Percentiles rank a stretch among this genome's conserved stretches.
Conservation (phyloP, 129 eudicot species). For the Lactuca sativa region DNA sequence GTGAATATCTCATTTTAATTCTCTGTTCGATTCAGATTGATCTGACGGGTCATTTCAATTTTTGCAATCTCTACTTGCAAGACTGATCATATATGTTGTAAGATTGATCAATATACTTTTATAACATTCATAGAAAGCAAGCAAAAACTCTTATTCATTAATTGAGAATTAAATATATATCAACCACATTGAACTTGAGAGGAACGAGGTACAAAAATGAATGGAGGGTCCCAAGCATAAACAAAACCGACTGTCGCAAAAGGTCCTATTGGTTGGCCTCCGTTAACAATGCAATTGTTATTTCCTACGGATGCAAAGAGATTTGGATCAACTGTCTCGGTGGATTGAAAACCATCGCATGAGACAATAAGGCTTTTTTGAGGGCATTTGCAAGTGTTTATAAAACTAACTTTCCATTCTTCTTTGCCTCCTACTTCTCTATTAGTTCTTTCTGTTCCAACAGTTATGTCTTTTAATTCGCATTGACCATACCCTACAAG, state of each 20-base stretch:
- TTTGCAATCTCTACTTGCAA: too few relatives aligned
- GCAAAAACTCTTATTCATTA: too few relatives aligned
- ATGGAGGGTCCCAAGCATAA: conserved; percentile 20
- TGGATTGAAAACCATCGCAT: conserved; percentile 9
- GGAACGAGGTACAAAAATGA: conserved; percentile 4
- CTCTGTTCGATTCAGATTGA: too few relatives aligned
- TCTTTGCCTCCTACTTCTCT: background rate
- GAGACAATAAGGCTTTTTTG: conserved; percentile 1
- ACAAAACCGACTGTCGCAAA: conserved; percentile 5
- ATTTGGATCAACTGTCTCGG: conserved; percentile 17
- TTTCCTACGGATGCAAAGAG: background rate
- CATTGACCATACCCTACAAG: background rate
- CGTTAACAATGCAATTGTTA: conserved; percentile 5
- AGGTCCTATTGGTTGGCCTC: background rate
- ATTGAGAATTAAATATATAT: too few relatives aligned
- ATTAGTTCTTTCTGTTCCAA: background rate
- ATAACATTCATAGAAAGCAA: too few relatives aligned
- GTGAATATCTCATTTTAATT: too few relatives aligned
- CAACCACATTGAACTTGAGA: conserved; percentile 2
- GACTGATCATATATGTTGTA: too few relatives aligned
- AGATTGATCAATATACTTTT: too few relatives aligned
- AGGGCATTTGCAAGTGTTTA: conserved; percentile 3
- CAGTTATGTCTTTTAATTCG: conserved; percentile 7
- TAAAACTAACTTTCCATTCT: conserved; percentile 4
- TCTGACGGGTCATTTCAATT: too few relatives aligned